Evolutionary conservation across 345 rosid species (phyloP).

Genomic region (Moricandia moricandioides): DNA sequence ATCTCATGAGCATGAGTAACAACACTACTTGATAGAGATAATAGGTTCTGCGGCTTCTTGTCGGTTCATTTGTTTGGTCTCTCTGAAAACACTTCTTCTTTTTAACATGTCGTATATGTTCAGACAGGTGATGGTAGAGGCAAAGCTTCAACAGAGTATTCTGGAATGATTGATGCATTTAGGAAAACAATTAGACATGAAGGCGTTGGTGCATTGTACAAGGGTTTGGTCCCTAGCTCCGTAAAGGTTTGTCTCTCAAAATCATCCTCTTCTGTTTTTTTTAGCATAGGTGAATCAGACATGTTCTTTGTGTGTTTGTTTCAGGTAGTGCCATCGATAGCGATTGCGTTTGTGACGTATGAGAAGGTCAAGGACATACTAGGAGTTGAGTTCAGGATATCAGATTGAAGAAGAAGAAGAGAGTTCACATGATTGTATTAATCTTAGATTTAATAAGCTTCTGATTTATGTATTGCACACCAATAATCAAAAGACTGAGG

Average conservation of each 20-base stretch:
- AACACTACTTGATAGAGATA: not conserved
- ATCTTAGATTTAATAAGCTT: not conserved
- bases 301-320: not conserved
- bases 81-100: not conserved
- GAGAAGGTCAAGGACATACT: conserved; percentile 6
- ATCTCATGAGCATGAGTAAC: not conserved
- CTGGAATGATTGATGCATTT: conserved; percentile 82
- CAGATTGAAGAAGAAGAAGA: not conserved
- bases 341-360: conserved; percentile 4
- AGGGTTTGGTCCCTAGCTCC: conserved; percentile 85
- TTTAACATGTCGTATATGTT: not conserved
- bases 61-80: not conserved
- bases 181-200: conserved; percentile 72
- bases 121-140: conserved; percentile 55
- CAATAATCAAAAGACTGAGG: not conserved
- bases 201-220: conserved; percentile 81
- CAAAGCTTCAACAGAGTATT: conserved; percentile 45
- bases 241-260: conserved; percentile 59
- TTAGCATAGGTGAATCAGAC: not conserved
- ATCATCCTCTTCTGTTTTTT: not conserved
- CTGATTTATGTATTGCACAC: not conserved
- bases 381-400: conserved; percentile 2
- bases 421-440: not conserved
- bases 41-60: not conserved
- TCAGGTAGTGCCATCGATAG: conserved; percentile 3